A percentile compares a stretch with the other conserved stretches of the same genome.
These are phyloP conservation scores for Globisporangium splendens DNA, from an alignment of 352 stramenopile genomes.

Conservation along the genomic window DNA sequence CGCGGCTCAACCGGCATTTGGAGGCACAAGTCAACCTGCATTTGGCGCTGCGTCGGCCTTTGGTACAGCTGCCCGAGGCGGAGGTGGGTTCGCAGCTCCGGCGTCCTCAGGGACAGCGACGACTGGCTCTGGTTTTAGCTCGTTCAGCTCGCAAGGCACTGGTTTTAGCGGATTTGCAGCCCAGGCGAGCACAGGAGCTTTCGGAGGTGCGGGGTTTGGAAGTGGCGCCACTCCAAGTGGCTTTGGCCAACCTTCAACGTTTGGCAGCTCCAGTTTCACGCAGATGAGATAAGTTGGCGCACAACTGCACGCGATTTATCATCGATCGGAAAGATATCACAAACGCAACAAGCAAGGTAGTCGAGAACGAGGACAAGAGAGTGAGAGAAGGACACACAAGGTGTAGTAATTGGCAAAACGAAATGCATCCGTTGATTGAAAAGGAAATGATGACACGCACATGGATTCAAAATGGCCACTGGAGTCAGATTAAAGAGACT, in stretches of 20 bases:
- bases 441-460: too few relatives aligned
- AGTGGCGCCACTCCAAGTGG: constrained; percentile 8
- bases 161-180: constrained; percentile 42
- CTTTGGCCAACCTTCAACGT: constrained; percentile 35
- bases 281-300: constrained; percentile 35
- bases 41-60: constrained; percentile 29
- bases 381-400: too few relatives aligned
- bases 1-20: constrained; percentile 15
- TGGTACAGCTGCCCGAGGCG: constrained; percentile 4
- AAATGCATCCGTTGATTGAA: too few relatives aligned
- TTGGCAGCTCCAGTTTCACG: constrained; percentile 48
- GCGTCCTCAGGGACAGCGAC: constrained; percentile 4
- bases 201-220: constrained; percentile 17
- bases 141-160: constrained; percentile 32
- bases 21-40: constrained; percentile 16
- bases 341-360: constrained; percentile 1
- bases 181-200: constrained; percentile 14
- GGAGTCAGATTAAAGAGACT: too few relatives aligned
- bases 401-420: too few relatives aligned
- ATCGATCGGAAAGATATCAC: constrained; percentile 3
- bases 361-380: neutral
- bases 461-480: too few relatives aligned
- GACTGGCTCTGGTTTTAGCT: constrained; percentile 38
- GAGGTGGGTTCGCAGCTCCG: constrained; percentile 8
- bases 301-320: neutral